These are phyloP conservation scores for Ophiostoma quercus DNA, from an alignment of 2,329 filamentous ascomycete species.

Conservation along the genomic window DNA sequence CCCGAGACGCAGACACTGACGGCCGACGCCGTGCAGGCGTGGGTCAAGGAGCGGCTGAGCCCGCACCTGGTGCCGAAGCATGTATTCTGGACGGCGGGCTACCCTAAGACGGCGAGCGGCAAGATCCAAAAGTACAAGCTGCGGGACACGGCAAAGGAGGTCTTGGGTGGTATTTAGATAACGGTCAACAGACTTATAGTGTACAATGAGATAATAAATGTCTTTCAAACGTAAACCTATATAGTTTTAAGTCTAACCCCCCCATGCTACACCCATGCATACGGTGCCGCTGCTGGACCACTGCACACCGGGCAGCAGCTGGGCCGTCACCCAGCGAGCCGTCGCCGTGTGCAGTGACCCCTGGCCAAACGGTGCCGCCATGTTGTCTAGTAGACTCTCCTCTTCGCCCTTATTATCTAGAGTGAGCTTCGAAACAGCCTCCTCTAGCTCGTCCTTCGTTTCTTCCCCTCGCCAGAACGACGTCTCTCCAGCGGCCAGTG, in stretches of 20 bases:
- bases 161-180: not conserved
- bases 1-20: conserved; percentile 37
- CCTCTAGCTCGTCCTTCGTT: conserved; percentile 20
- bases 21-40: conserved; percentile 58
- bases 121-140: conserved; percentile 96
- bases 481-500: conserved; percentile 49
- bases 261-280: conserved; percentile 44
- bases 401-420: not conserved
- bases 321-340: conserved; percentile 54
- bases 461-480: conserved; percentile 39
- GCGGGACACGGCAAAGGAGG: conserved; percentile 51
- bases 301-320: conserved; percentile 45
- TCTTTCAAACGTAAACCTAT: not conserved
- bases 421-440: conserved; percentile 10
- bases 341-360: conserved; percentile 54
- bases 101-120: conserved; percentile 90
- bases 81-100: conserved; percentile 81
- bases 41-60: conserved; percentile 64
- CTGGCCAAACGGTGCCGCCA: conserved; percentile 49
- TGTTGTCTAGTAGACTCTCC: conserved; percentile 33
- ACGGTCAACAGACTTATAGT: too few species aligned
- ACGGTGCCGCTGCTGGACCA: conserved; percentile 50
- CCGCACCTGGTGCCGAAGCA: conserved; percentile 80
- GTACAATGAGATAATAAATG: not conserved
- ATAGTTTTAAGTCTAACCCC: not conserved